Evolutionary conservation across 73 alveolate species (phyloP).

Genomic region (Paramecium sexaurelia): DNA sequence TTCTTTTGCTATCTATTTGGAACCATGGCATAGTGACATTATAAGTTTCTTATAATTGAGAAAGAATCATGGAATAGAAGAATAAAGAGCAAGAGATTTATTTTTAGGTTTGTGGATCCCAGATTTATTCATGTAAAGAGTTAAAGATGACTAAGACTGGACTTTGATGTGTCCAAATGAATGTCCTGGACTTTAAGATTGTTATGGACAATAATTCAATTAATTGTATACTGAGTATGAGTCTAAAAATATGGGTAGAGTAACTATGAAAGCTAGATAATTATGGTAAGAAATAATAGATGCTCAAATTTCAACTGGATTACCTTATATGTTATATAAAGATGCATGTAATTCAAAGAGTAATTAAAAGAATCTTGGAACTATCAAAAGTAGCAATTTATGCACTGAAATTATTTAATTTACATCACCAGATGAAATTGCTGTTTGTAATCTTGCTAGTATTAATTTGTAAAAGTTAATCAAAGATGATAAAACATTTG

Average conservation of each 20-base stretch:
- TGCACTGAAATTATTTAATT: constrained; percentile 95
- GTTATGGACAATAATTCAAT: constrained; percentile 91
- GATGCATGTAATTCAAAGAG: constrained; percentile 91
- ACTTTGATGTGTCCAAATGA: constrained; percentile 98
- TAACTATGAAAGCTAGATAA: constrained; percentile 87
- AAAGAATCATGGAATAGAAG: constrained; percentile 96
- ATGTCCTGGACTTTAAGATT: constrained; percentile 72
- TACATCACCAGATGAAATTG: constrained; percentile 93
- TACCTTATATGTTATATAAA: constrained; percentile 95
- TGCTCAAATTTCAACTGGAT: constrained; percentile 92
- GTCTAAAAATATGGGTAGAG: constrained; percentile 81
- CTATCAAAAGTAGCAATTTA: constrained; percentile 92
- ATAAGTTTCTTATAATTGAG: constrained; percentile 87
- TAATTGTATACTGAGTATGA: constrained; percentile 83
- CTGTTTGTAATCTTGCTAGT: constrained; percentile 98
- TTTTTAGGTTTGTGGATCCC: constrained; percentile 97
- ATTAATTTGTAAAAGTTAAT: constrained; percentile 87
- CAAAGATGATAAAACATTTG: constrained; percentile 76
- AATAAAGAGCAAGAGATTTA: constrained; percentile 94
- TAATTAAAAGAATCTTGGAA: constrained; percentile 94
- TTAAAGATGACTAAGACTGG: constrained; percentile 90
- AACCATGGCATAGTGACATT: constrained; percentile 98
- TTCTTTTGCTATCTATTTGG: constrained; percentile 95
- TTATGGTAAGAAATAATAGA: constrained; percentile 93
- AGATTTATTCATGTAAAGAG: constrained; percentile 96